Evolutionary conservation across 116 monocot species (phyloP).

Genomic region (Zostera marina): DNA sequence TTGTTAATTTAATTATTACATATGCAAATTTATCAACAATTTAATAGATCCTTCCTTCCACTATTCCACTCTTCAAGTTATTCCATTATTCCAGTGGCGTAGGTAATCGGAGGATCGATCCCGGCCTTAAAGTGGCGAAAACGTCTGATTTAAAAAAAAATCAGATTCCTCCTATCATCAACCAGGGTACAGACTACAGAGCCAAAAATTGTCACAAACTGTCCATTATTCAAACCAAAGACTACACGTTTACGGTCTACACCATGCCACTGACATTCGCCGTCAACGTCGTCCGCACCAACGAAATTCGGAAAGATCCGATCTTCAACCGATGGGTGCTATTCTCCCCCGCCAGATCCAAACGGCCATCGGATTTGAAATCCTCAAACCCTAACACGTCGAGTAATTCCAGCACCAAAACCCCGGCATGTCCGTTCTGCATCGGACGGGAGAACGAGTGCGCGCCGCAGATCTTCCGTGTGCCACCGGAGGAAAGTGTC

Average conservation of each 20-base stretch:
- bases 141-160: too few species aligned
- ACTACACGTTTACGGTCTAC: neutral
- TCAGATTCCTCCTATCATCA: too few species aligned
- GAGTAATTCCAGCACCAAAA: slow-evolving; percentile 14
- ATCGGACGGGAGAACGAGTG: slow-evolving; percentile 67
- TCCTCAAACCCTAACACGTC: slow-evolving; percentile 13
- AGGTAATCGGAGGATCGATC: too few species aligned
- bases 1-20: too few species aligned
- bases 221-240: too few species aligned
- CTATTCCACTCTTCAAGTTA: too few species aligned
- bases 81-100: too few species aligned
- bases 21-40: too few species aligned
- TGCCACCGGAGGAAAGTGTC: slow-evolving; percentile 18
- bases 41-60: too few species aligned
- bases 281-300: neutral
- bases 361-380: slow-evolving; percentile 87
- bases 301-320: slow-evolving; percentile 39
- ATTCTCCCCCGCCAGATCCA: slow-evolving; percentile 58
- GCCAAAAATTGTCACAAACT: too few species aligned
- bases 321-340: slow-evolving; percentile 69
- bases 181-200: too few species aligned
- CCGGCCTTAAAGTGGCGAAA: too few species aligned
- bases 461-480: slow-evolving; percentile 89
- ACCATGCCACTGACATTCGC: neutral
- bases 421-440: slow-evolving; percentile 81